Conservation (phyloP, 192 early-diverging fungal species). For the Diversispora epigaea region DNA sequence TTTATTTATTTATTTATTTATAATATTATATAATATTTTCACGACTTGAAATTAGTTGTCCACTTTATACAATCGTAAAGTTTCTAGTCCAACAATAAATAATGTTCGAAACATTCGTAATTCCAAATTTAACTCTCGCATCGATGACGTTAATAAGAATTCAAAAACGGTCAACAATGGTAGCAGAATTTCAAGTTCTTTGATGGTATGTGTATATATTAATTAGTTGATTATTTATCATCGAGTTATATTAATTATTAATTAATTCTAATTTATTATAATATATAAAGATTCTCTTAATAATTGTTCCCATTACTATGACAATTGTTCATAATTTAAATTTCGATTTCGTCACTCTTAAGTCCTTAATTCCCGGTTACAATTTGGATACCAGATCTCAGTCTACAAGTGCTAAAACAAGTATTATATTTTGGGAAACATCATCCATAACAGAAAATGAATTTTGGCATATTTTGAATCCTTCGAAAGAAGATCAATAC, state of each 20-base stretch:
- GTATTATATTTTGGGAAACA: slow-evolving; percentile 1
- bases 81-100: background rate
- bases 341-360: background rate
- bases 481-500: slow-evolving; percentile 44
- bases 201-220: background rate
- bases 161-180: background rate
- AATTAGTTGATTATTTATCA: slow-evolving; percentile 29
- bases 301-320: background rate
- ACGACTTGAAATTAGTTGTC: too few relatives aligned
- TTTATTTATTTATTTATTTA: too few relatives aligned
- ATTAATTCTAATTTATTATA: background rate
- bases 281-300: background rate
- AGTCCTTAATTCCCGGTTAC: slow-evolving; percentile 7
- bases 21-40: too few relatives aligned
- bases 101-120: background rate
- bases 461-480: slow-evolving; percentile 58
- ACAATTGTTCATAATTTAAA: background rate
- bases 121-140: background rate
- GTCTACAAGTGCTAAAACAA: background rate
- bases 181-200: background rate
- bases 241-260: background rate
- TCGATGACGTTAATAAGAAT: background rate
- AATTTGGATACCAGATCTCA: background rate
- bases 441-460: slow-evolving; percentile 1
- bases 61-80: too few relatives aligned